Percentiles rank a stretch among this genome's conserved stretches.
Conservation (phyloP, 2,329 filamentous ascomycete species). For the Fonsecaea erecta region DNA sequence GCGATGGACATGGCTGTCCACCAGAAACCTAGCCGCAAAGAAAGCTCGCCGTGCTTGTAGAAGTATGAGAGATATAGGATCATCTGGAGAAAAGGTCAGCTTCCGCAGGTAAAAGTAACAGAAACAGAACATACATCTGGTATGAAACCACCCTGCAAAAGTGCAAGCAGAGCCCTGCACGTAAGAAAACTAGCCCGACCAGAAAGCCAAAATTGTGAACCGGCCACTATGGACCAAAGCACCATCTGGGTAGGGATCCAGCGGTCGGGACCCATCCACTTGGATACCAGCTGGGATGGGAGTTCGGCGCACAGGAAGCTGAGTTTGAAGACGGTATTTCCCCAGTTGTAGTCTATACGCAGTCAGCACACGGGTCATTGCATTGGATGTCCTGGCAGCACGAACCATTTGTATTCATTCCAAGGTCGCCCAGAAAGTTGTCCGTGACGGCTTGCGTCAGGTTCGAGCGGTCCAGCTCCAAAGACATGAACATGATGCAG, state of each 20-base stretch:
- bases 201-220: conserved; percentile 56
- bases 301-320: conserved; percentile 61
- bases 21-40: conserved; percentile 61
- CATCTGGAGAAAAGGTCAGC: neutral
- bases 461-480: conserved; percentile 69
- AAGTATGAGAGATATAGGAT: conserved; percentile 69
- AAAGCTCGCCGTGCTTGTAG: conserved; percentile 59
- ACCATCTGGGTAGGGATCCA: conserved; percentile 66
- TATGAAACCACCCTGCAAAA: conserved; percentile 58
- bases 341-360: conserved; percentile 54
- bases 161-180: conserved; percentile 54
- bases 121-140: conserved; percentile 17
- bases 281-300: conserved; percentile 63
- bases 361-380: conserved; percentile 20
- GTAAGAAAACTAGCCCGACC: conserved; percentile 51
- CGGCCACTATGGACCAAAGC: conserved; percentile 60
- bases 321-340: conserved; percentile 60
- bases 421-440: conserved; percentile 58
- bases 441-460: conserved; percentile 65
- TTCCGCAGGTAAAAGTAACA: neutral
- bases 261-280: conserved; percentile 63
- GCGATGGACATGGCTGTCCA: conserved; percentile 52
- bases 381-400: neutral
- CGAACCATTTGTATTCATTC: conserved; percentile 54
- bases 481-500: conserved; percentile 64